phyloP scores from a whole-genome alignment of 2,329 filamentous ascomycete genomes.

The Cercospora nicotianae region DNA sequence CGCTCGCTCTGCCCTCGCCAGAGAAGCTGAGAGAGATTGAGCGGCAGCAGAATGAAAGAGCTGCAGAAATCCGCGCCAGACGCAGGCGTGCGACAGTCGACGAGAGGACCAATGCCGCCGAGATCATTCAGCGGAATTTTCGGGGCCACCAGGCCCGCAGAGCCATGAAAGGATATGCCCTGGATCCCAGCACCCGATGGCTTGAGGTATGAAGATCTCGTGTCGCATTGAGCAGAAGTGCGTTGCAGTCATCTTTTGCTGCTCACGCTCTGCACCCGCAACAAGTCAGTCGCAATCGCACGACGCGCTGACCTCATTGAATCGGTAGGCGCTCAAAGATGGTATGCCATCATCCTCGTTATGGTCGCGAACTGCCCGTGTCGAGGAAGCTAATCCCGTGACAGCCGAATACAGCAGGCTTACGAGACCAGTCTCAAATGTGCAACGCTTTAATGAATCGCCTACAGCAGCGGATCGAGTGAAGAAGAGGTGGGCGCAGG shows the following conservation, averaged over 20 bases:
- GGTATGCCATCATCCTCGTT: conserved; percentile 27
- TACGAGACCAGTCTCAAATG: conserved; percentile 48
- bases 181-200: conserved; percentile 72
- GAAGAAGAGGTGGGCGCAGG: conserved; percentile 73
- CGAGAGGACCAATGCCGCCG: conserved; percentile 32
- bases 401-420: conserved; percentile 55
- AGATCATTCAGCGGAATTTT: conserved; percentile 60
- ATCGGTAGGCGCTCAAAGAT: conserved; percentile 37
- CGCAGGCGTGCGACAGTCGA: conserved; percentile 15
- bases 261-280: neutral
- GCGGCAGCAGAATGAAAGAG: conserved; percentile 37
- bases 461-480: conserved; percentile 36
- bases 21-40: conserved; percentile 39
- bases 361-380: conserved; percentile 8
- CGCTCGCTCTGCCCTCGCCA: conserved; percentile 34
- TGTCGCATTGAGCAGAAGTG: conserved; percentile 5
- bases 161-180: conserved; percentile 66
- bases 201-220: conserved; percentile 55
- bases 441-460: conserved; percentile 36
- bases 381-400: conserved; percentile 25
- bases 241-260: neutral
- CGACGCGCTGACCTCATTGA: conserved; percentile 7
- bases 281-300: neutral
- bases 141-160: conserved; percentile 73
- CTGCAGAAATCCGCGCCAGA: conserved; percentile 29